phyloP scores from a whole-genome alignment of 176 grass and related monocot genomes.

The Melocanna baccifera region DNA sequence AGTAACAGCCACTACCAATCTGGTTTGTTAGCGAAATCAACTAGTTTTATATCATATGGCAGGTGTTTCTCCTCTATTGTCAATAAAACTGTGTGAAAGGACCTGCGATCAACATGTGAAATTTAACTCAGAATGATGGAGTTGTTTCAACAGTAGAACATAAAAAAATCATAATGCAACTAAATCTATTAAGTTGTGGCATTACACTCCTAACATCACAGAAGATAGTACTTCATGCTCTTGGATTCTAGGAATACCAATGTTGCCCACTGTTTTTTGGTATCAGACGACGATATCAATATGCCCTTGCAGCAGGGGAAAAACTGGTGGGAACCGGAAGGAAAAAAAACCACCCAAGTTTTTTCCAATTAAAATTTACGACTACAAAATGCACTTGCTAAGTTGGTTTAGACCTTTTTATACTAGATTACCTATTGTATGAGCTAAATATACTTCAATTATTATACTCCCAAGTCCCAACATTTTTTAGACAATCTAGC shows the following conservation, averaged over 20 bases:
- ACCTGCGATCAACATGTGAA: constrained; percentile 48
- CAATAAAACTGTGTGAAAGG: constrained; percentile 78
- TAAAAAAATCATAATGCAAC: neutral
- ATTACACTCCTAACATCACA: neutral
- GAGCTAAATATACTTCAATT: no score
- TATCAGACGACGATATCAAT: neutral
- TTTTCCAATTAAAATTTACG: no score
- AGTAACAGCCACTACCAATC: constrained; percentile 58
- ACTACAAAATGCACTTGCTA: no score
- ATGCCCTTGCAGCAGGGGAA: neutral
- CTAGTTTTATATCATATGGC: constrained; percentile 63
- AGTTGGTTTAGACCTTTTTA: no score
- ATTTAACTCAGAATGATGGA: constrained; percentile 5
- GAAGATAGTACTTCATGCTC: neutral
- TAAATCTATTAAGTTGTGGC: neutral
- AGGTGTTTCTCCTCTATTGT: constrained; percentile 88
- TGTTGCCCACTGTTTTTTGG: neutral
- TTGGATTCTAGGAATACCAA: neutral
- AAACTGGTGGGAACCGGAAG: no score
- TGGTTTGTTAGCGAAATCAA: constrained; percentile 80
- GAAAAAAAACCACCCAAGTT: no score
- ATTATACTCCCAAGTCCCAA: no score
- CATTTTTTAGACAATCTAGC: no score
- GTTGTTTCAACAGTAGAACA: neutral
- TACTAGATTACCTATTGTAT: no score